These are phyloP conservation scores for Lodderomyces oxycetoniae DNA, from an alignment of 1,139 yeast genomes.

Conservation along the genomic window DNA sequence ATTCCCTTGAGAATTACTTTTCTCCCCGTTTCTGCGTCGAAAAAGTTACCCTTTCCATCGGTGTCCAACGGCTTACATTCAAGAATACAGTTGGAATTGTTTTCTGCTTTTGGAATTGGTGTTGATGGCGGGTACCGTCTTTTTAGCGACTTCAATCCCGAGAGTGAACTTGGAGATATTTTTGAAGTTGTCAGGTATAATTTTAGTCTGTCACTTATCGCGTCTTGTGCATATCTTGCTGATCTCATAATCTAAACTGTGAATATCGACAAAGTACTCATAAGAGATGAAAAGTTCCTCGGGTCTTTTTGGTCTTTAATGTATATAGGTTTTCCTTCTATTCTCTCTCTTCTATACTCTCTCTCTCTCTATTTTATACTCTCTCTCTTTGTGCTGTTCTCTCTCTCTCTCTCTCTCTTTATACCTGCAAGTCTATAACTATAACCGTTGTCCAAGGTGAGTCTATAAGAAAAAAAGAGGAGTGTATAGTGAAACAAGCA, in stretches of 20 bases:
- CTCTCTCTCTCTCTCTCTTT: too few species aligned
- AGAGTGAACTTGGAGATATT: constrained; percentile 17
- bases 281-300: not conserved
- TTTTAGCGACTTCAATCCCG: constrained; percentile 29
- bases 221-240: constrained; percentile 24
- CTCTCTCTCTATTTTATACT: too few species aligned
- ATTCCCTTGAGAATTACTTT: constrained; percentile 69
- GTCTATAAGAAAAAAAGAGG: too few species aligned
- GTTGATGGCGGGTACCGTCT: constrained; percentile 19
- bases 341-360: too few species aligned
- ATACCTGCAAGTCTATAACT: too few species aligned
- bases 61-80: constrained; percentile 32
- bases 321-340: too few species aligned
- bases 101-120: constrained; percentile 18
- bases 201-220: constrained; percentile 29
- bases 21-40: constrained; percentile 53
- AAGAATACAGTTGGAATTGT: constrained; percentile 16
- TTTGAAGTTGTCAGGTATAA: constrained; percentile 25
- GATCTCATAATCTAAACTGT: too few species aligned
- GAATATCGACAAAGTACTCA: not conserved
- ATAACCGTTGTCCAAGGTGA: too few species aligned
- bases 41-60: constrained; percentile 50
- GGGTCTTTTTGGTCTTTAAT: not conserved
- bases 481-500: too few species aligned
- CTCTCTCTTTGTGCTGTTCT: too few species aligned